Percentiles rank a stretch among this genome's conserved stretches.
phyloP scores from a whole-genome alignment of 225 moss, liverwort and hornwort genomes.

The Ulota crispa region DNA sequence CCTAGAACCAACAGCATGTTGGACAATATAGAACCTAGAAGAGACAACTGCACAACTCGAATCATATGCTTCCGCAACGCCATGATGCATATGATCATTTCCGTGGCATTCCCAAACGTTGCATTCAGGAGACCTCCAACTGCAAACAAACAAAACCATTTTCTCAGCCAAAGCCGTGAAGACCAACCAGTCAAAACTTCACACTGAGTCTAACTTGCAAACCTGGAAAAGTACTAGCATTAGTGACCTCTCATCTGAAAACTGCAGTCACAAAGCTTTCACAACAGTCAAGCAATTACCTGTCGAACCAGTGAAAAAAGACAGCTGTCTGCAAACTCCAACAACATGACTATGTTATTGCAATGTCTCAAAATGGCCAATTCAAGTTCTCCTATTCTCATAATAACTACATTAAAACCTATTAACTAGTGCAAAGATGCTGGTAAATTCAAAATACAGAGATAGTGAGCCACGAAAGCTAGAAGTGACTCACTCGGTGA shows the following conservation, averaged over 20 bases:
- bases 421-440: background rate
- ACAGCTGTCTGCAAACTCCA: constrained; percentile 52
- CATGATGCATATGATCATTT: constrained; percentile 83
- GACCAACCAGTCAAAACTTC: background rate
- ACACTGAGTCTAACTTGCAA: background rate
- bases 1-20: constrained; percentile 89
- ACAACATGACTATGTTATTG: constrained; percentile 8
- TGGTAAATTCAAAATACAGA: background rate
- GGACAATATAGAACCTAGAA: constrained; percentile 83
- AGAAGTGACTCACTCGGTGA: constrained; percentile 67
- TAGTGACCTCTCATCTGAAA: background rate
- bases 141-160: constrained; percentile 27
- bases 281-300: constrained; percentile 27
- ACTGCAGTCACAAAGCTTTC: background rate
- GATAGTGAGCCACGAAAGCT: background rate
- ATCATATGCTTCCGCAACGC: constrained; percentile 83
- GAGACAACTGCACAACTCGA: constrained; percentile 83
- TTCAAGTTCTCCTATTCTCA: background rate
- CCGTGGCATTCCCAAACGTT: constrained; percentile 89
- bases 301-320: constrained; percentile 60
- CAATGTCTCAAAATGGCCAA: background rate
- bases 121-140: constrained; percentile 84
- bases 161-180: constrained; percentile 10
- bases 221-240: background rate
- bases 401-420: background rate